Percentiles rank a stretch among this genome's conserved stretches.
Conservation (phyloP, 371 early-diverging fungal genomes). For the Apophysomyces sp. region DNA sequence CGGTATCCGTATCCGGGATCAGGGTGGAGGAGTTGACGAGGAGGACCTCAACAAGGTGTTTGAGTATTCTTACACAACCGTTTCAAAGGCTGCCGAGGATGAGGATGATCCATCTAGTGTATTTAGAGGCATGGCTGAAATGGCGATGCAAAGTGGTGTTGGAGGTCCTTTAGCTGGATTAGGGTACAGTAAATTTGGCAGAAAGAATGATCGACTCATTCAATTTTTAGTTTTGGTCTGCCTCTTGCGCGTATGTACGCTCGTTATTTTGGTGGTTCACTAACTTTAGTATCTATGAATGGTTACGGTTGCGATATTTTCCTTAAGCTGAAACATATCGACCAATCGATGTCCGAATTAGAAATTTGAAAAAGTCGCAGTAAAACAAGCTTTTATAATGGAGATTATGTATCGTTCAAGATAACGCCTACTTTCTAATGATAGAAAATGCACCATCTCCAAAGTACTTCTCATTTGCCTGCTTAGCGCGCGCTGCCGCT, state of each 20-base stretch:
- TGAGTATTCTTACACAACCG: slow-evolving; percentile 94
- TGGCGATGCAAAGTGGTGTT: slow-evolving; percentile 79
- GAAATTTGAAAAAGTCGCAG: slow-evolving; percentile 32
- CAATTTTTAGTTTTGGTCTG: slow-evolving; percentile 69
- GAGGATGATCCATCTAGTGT: slow-evolving; percentile 48
- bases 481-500: slow-evolving; percentile 62
- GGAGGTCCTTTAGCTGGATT: slow-evolving; percentile 85
- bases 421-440: slow-evolving; percentile 38
- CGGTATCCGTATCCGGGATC: slow-evolving; percentile 88
- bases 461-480: slow-evolving; percentile 83
- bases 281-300: slow-evolving; percentile 81
- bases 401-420: background rate
- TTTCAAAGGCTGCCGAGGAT: slow-evolving; percentile 60
- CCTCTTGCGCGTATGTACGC: slow-evolving; percentile 93
- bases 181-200: slow-evolving; percentile 33
- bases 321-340: slow-evolving; percentile 80
- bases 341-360: slow-evolving; percentile 54
- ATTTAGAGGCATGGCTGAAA: slow-evolving; percentile 61
- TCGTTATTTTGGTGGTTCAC: slow-evolving; percentile 92
- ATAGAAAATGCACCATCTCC: slow-evolving; percentile 65
- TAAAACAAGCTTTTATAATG: background rate
- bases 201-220: background rate
- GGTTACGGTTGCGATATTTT: slow-evolving; percentile 96
- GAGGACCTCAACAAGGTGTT: slow-evolving; percentile 80
- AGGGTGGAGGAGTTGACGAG: slow-evolving; percentile 89